Percentiles rank a stretch among this genome's conserved stretches.
These are phyloP conservation scores for Talaromyces amestolkiae DNA, from an alignment of 2,329 filamentous ascomycete species.

Conservation along the genomic window DNA sequence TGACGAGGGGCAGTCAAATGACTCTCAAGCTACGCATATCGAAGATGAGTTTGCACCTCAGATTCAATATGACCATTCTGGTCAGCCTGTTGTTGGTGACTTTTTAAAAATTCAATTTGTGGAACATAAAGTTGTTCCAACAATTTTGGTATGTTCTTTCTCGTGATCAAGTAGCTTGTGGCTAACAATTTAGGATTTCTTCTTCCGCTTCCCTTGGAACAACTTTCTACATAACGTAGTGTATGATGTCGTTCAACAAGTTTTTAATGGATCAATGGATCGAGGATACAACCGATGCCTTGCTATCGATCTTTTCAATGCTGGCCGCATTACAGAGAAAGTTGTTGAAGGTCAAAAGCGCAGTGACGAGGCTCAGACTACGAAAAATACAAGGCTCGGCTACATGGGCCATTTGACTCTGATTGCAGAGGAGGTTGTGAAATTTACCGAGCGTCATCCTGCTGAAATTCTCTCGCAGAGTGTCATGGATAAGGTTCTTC, in stretches of 20 bases:
- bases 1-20: conserved; percentile 10
- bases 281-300: conserved; percentile 87
- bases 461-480: conserved; percentile 79
- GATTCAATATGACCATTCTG: conserved; percentile 60
- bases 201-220: conserved; percentile 98
- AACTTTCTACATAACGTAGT: conserved; percentile 99
- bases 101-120: conserved; percentile 96
- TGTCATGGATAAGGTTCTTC: conserved; percentile 85
- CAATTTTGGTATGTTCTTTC: conserved; percentile 73
- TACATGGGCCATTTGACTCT: conserved; percentile 98
- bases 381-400: conserved; percentile 84
- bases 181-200: conserved; percentile 68
- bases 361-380: conserved; percentile 80
- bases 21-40: conserved; percentile 22
- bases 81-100: conserved; percentile 84
- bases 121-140: conserved; percentile 88
- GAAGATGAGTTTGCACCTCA: conserved; percentile 33
- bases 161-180: not conserved
- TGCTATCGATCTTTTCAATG: conserved; percentile 89
- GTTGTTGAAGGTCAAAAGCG: conserved; percentile 87
- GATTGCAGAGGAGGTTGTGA: conserved; percentile 97
- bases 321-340: conserved; percentile 81
- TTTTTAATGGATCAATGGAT: conserved; percentile 98
- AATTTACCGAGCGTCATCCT: conserved; percentile 92
- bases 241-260: conserved; percentile 97